Evolutionary conservation across 371 early-diverging fungal species (phyloP), one percentile per base, ranked within the genome.

Genomic region (Rhizopus arrhizus): DNA sequence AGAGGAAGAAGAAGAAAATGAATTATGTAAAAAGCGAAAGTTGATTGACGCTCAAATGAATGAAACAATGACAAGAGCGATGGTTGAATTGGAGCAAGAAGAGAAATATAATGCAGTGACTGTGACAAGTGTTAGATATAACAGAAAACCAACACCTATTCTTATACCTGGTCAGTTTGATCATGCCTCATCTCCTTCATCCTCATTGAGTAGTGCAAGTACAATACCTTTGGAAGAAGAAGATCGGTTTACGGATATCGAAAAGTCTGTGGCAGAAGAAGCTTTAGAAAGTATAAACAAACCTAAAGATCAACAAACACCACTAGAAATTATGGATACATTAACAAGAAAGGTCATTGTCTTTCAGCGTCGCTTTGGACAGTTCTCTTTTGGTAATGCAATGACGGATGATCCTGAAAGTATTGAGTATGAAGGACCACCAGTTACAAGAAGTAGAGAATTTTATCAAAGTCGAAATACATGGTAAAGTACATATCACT

Each of bases 311-410:
- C 62, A 61, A 28, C 70, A 62, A 31, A 67, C 78, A 0, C 72
- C 80, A 0, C 57, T 78, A 42, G 82, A 80, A 53, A 65, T 78
- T 34, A 81, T 81, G 72, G 71, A 77, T 56, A 60, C 66, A 22
- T 53, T 81, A 12, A 70, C 78, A 7, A 61, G 65, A 34, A 68
- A 78, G 46, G 45, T 81, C 45, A 67, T 81, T 29, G 64, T 55
- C 6, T 81, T 81, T 40, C 77, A 81, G 60, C 69, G 69, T 34
- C 63, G 58, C 56, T 78, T 79, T 69, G 78, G 78, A 62, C 59
- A 48, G 6, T 48, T 48, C 29, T 48, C 48, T 29, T 48, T 59
- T 65, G 70, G 68, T 47, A 67, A 58, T 28, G 34, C 48, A 48
- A 48, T 29, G 29, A 48, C 48, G 10, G 48, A 48, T 35, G 52